A percentile compares a stretch with the other conserved stretches of the same genome.
phyloP scores from a whole-genome alignment of 371 early-diverging fungal genomes.

The Apophysomyces sp. region DNA sequence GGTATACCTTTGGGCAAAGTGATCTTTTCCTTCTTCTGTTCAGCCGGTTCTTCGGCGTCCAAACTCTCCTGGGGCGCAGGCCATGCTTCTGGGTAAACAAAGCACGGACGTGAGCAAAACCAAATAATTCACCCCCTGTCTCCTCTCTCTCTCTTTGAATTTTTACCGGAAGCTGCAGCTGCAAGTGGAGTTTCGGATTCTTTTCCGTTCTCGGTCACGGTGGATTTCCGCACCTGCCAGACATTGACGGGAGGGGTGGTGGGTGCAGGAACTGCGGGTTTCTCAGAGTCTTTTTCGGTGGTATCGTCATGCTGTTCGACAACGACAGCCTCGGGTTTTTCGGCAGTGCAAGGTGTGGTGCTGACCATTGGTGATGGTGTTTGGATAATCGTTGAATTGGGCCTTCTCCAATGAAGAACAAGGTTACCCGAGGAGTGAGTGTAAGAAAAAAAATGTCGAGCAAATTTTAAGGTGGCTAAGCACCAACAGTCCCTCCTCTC shows the following conservation, averaged over 20 bases:
- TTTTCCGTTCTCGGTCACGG: constrained; percentile 16
- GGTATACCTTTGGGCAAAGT: constrained; percentile 29
- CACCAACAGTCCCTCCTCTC: constrained; percentile 1
- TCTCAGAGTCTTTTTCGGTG: constrained; percentile 15
- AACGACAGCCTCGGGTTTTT: constrained; percentile 3
- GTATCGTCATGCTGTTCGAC: constrained; percentile 6
- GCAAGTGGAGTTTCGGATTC: background rate
- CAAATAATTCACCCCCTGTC: background rate
- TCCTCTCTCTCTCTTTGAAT: background rate
- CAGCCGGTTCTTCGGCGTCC: constrained; percentile 27
- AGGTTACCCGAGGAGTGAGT: background rate
- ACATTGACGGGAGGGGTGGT: constrained; percentile 56
- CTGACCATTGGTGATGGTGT: background rate
- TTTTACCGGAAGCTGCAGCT: constrained; percentile 4
- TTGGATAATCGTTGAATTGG: background rate
- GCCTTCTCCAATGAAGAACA: constrained; percentile 3
- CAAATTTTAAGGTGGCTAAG: constrained; percentile 3
- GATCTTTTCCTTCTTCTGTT: constrained; percentile 42
- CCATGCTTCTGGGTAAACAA: constrained; percentile 27
- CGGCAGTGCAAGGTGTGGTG: constrained; percentile 4
- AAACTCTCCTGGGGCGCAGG: constrained; percentile 49
- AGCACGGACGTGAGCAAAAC: background rate
- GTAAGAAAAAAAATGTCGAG: background rate
- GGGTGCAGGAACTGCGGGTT: constrained; percentile 43
- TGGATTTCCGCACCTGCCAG: constrained; percentile 52